Conservation (phyloP, 352 stramenopile species). For the Peronosclerospora sorghi region DNA sequence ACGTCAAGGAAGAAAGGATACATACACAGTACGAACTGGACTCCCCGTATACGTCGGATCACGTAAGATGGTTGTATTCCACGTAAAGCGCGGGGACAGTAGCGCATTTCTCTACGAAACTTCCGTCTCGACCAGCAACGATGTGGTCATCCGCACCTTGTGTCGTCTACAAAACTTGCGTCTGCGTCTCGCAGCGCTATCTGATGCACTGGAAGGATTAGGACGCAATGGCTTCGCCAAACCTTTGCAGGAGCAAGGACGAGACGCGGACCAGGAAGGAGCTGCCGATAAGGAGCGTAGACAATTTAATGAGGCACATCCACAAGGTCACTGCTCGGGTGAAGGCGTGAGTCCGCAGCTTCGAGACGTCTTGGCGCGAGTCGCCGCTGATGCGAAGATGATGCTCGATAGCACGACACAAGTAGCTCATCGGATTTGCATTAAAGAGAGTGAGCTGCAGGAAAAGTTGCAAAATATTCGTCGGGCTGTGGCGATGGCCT, state of each 20-base stretch:
- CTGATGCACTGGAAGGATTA: slow-evolving; percentile 67
- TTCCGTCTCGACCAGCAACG: slow-evolving; percentile 56
- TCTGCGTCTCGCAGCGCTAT: slow-evolving; percentile 56
- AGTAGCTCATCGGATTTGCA: slow-evolving; percentile 46
- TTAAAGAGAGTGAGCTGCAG: slow-evolving; percentile 51
- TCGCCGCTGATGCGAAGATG: slow-evolving; percentile 64
- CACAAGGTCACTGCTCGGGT: slow-evolving; percentile 75
- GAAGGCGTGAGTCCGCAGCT: slow-evolving; percentile 83
- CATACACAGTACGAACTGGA: background rate
- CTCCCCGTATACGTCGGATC: background rate
- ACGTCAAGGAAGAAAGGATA: too few species aligned
- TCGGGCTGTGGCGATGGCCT: slow-evolving; percentile 89
- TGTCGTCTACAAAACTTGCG: slow-evolving; percentile 78
- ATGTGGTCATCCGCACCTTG: slow-evolving; percentile 77
- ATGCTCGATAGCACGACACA: slow-evolving; percentile 62
- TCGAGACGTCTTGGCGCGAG: slow-evolving; percentile 57
- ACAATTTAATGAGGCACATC: slow-evolving; percentile 80
- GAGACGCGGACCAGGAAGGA: slow-evolving; percentile 79
- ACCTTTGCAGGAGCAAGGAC: slow-evolving; percentile 62
- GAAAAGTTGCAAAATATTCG: slow-evolving; percentile 91
- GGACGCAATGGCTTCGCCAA: slow-evolving; percentile 83
- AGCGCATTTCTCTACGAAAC: slow-evolving; percentile 90
- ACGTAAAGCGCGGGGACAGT: slow-evolving; percentile 80
- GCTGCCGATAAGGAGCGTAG: slow-evolving; percentile 39
- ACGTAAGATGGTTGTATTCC: slow-evolving; percentile 74